phyloP scores from a whole-genome alignment of 352 stramenopile genomes.

The Globisporangium camurandrum region DNA sequence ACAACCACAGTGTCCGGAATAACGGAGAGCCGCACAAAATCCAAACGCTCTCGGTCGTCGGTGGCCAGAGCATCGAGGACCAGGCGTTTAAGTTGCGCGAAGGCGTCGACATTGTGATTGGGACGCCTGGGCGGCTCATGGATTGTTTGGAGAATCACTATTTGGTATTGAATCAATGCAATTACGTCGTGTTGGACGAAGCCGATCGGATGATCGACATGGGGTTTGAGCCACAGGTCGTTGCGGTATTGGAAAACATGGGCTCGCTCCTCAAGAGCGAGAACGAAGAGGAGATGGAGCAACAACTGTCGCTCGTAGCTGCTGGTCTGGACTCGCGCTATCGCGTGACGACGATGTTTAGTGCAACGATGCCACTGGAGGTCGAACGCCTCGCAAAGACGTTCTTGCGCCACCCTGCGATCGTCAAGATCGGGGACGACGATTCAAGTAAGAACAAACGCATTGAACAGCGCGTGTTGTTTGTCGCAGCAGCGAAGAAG shows the following conservation, averaged over 20 bases:
- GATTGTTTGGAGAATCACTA: constrained; percentile 98
- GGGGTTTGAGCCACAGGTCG: constrained; percentile 96
- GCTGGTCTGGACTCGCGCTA: constrained; percentile 58
- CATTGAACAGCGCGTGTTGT: constrained; percentile 96
- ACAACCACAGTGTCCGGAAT: too few relatives aligned
- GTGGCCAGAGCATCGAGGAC: constrained; percentile 94
- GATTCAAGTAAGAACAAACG: constrained; percentile 97
- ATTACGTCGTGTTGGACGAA: constrained; percentile 99
- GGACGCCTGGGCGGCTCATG: constrained; percentile 96
- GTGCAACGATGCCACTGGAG: constrained; percentile 96
- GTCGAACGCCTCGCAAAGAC: constrained; percentile 96
- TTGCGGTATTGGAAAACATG: constrained; percentile 96
- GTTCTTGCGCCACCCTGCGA: constrained; percentile 95
- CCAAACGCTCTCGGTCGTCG: constrained; percentile 86
- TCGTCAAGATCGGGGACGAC: constrained; percentile 97
- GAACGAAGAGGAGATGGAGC: constrained; percentile 94
- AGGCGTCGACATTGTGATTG: constrained; percentile 97
- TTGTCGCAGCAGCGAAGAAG: constrained; percentile 91
- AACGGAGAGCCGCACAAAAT: too few relatives aligned
- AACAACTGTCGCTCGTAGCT: constrained; percentile 79
- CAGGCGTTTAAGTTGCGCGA: constrained; percentile 94
- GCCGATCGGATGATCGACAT: constrained; percentile 97
- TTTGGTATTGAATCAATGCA: constrained; percentile 98
- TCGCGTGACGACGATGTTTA: constrained; percentile 96
- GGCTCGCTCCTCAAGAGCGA: constrained; percentile 94